A percentile compares a stretch with the other conserved stretches of the same genome.
These are phyloP conservation scores for Dioscorea dumetorum DNA, from an alignment of 106 monocot species.

Conservation along the genomic window DNA sequence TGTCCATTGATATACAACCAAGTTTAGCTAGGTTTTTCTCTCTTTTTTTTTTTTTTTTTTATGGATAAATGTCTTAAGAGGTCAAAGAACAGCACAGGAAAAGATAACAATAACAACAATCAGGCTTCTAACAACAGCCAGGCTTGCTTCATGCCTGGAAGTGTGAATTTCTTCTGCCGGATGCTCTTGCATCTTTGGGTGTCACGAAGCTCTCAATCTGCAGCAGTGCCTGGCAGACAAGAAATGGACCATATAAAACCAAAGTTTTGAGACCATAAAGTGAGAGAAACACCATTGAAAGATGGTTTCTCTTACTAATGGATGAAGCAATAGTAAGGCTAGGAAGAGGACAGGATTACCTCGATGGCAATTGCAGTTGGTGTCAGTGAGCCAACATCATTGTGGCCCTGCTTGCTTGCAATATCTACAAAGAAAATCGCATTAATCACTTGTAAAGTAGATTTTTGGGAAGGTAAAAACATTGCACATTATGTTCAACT, in stretches of 20 bases:
- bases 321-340: background rate
- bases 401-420: slow-evolving; percentile 58
- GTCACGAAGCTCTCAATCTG: slow-evolving; percentile 27
- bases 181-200: background rate
- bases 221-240: slow-evolving; percentile 19
- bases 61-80: no score
- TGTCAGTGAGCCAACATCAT: slow-evolving; percentile 53
- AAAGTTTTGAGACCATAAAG: background rate
- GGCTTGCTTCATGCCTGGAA: background rate
- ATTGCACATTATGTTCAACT: background rate
- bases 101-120: background rate
- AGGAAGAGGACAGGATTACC: slow-evolving; percentile 24
- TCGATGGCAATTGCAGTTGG: slow-evolving; percentile 73
- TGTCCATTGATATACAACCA: no score
- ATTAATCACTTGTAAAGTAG: background rate
- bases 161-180: background rate
- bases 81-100: background rate
- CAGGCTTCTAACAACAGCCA: background rate
- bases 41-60: no score
- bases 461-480: no score
- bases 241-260: background rate
- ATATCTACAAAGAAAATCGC: slow-evolving; percentile 37
- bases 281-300: background rate
- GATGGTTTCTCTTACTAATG: no score
- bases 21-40: no score